Conservation (phyloP, 2,329 filamentous ascomycete genomes). For the Verticillium alfalfae region DNA sequence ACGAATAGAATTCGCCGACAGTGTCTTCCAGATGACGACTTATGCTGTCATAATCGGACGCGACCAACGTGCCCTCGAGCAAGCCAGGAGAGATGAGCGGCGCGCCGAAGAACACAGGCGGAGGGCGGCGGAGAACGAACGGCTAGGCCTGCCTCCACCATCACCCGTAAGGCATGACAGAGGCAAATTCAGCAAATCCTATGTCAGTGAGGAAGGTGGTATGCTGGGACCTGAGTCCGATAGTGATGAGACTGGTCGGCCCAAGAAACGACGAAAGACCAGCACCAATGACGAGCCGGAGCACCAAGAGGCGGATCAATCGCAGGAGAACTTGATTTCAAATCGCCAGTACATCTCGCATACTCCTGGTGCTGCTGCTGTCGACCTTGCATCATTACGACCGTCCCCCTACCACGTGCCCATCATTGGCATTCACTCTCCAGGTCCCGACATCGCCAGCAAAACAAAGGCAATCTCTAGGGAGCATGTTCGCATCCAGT, state of each 20-base stretch:
- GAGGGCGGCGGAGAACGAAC: slow-evolving; percentile 39
- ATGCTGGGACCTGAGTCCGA: slow-evolving; percentile 61
- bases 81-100: slow-evolving; percentile 47
- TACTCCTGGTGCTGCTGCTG: slow-evolving; percentile 51
- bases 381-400: slow-evolving; percentile 54
- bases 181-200: slow-evolving; percentile 56
- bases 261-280: slow-evolving; percentile 40
- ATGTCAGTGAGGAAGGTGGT: slow-evolving; percentile 64
- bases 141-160: slow-evolving; percentile 43
- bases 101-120: slow-evolving; percentile 38
- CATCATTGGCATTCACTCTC: slow-evolving; percentile 68
- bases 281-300: slow-evolving; percentile 29
- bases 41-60: slow-evolving; percentile 68
- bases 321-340: slow-evolving; percentile 42
- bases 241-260: slow-evolving; percentile 42
- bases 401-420: slow-evolving; percentile 58
- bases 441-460: slow-evolving; percentile 51
- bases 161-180: slow-evolving; percentile 44
- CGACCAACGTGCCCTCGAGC: slow-evolving; percentile 55
- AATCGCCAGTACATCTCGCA: slow-evolving; percentile 57
- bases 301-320: slow-evolving; percentile 33
- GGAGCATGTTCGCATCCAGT: slow-evolving; percentile 67
- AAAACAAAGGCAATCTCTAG: slow-evolving; percentile 70
- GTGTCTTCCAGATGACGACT: slow-evolving; percentile 74
- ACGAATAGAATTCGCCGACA: slow-evolving; percentile 65